Conservation (phyloP, 495 filamentous ascomycete species). For the Tuber magnatum region DNA sequence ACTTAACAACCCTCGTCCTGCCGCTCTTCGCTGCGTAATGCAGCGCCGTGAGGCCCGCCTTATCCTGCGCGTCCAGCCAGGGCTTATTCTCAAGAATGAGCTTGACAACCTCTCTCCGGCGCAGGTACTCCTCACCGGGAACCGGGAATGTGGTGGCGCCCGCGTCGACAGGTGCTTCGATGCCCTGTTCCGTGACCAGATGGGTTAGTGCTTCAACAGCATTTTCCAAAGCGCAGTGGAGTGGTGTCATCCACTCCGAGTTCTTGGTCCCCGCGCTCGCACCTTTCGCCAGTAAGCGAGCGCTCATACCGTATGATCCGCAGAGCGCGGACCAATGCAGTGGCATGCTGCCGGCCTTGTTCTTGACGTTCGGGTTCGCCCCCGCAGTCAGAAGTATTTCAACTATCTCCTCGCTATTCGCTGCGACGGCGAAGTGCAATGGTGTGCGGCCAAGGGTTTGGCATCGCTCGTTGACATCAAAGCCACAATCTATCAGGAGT, state of each 20-base stretch:
- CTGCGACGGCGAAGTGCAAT: background rate
- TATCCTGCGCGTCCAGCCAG: background rate
- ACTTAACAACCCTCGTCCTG: background rate
- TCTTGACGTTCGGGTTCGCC: background rate
- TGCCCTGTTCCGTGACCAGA: background rate
- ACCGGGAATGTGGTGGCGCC: background rate
- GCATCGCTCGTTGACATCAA: background rate
- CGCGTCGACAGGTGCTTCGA: background rate
- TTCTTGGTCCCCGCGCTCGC: background rate
- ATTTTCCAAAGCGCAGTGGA: background rate
- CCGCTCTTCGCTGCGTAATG: slow-evolving; percentile 7
- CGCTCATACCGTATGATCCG: background rate
- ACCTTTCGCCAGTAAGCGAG: background rate
- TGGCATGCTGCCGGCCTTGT: background rate
- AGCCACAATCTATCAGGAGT: background rate
- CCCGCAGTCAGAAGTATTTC: background rate
- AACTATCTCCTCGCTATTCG: background rate
- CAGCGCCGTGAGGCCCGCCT: slow-evolving; percentile 9
- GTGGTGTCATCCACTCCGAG: background rate
- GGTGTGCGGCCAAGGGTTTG: background rate
- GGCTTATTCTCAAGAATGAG: background rate
- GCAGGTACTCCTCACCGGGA: background rate
- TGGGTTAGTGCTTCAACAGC: background rate
- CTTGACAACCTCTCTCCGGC: background rate
- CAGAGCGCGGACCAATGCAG: background rate